Conservation (phyloP, 2,329 filamentous ascomycete genomes). For the Colletotrichum sp. region DNA sequence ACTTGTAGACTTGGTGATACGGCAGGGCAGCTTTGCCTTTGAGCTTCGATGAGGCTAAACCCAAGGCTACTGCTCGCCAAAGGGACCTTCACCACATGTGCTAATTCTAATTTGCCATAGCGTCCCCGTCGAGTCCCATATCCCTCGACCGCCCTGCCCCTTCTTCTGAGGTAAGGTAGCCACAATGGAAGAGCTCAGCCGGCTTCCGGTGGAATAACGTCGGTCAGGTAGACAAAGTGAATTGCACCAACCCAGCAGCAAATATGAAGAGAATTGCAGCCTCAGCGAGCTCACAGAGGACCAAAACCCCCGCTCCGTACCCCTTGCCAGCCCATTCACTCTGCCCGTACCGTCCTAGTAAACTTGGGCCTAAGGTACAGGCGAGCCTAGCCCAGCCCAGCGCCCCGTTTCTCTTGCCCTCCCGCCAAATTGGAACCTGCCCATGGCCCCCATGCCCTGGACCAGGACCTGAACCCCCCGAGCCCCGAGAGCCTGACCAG, state of each 20-base stretch:
- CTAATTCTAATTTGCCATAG: background rate
- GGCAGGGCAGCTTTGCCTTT: background rate
- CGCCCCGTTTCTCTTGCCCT: conserved; percentile 13
- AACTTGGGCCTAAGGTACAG: background rate
- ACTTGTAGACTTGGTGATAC: background rate
- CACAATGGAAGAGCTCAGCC: background rate
- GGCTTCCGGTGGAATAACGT: background rate
- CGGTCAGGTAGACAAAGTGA: background rate
- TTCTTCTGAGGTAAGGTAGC: background rate
- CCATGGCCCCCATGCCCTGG: conserved; percentile 9
- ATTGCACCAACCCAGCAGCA: background rate
- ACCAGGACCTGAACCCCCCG: background rate
- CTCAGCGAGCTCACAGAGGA: background rate
- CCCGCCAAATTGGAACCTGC: conserved; percentile 19
- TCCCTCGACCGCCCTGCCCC: background rate
- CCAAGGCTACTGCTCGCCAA: background rate
- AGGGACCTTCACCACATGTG: conserved; percentile 4
- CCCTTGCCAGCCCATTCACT: background rate
- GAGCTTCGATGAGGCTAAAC: background rate
- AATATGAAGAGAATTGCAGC: background rate
- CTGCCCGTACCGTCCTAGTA: background rate
- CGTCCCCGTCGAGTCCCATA: background rate
- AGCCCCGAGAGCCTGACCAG: conserved; percentile 16
- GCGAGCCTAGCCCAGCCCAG: conserved; percentile 17
- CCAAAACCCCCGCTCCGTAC: background rate